Base-by-base conservation (phyloP, 2,329 filamentous ascomycete genomes). In the Apiospora hydei region DNA sequence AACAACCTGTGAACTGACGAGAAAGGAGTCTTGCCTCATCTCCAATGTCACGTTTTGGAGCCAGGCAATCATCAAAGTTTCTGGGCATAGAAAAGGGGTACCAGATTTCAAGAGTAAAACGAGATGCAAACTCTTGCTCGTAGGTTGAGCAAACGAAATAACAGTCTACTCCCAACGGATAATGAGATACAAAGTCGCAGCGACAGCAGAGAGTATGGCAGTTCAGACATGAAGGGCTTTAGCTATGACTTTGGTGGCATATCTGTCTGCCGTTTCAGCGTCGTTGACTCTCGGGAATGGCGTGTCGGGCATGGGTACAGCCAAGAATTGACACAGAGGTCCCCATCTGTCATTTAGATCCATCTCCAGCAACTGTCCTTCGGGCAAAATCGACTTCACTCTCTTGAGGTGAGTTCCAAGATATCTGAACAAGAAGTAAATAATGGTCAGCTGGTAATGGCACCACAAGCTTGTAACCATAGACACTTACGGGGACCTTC, bases 261-360 rank as follows among this genome's bases (percentile, higher is more conserved):
- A 34, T 8, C 18, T 30, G 51, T 57, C 51, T 7, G 51, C 26
- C 51, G 26, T 26, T 16, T 57, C 16, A 1, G 4, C 51, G 14
- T 34, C 51, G 26, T 34, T 57, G 5, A 34, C 51, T 16, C 51
- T 30, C 1, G 51, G 51, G 24, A 57, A 18, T 30, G 51, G 51
- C 14, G 16, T 78, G 24, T 34, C 8, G 10, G 82, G 82, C 0
- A 83, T 75, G 0, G 77, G 72, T 51, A 80, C 80, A 49, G 79
- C 80, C 0, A 83, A 75, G 70, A 83, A 83, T 49, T 77, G 69
- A 73, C 82, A 83, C 26, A 83, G 75, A 8, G 81, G 81, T 24
- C 75, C 80, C 82, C 81, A 82, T 66, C 80, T 79, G 43, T 83
- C 80, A 21, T 79, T 76, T 21, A 81, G 77, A 1, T 76, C 73